Percentiles rank a stretch among this genome's conserved stretches.
phyloP scores from a whole-genome alignment of 352 stramenopile genomes.

The Pythium aquatile region DNA sequence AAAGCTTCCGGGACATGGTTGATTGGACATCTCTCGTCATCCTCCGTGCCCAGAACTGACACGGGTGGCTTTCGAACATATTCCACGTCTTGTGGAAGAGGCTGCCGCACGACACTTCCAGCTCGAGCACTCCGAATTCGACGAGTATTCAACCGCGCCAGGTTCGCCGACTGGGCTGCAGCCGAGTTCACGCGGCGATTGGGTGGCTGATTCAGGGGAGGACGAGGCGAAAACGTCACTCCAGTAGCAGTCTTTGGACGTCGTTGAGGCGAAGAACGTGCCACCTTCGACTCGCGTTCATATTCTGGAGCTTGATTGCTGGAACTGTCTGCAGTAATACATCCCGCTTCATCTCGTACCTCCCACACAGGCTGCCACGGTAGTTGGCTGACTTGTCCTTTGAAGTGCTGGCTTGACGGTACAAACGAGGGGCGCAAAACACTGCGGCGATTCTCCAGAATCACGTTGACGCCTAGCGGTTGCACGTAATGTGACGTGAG shows the following conservation, averaged over 20 bases:
- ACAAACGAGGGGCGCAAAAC: slow-evolving; percentile 14
- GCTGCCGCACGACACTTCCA: neutral
- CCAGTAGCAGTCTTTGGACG: neutral
- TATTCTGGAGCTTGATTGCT: neutral
- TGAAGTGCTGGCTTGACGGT: slow-evolving; percentile 19
- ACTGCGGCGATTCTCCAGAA: neutral
- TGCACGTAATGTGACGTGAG: slow-evolving; percentile 39
- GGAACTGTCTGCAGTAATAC: neutral
- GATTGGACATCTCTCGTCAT: neutral
- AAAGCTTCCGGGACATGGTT: neutral
- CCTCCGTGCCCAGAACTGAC: neutral
- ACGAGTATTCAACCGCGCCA: neutral
- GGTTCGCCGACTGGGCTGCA: neutral
- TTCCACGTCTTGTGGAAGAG: neutral
- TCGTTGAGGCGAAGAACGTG: neutral
- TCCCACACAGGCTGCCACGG: slow-evolving; percentile 34
- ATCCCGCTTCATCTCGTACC: neutral
- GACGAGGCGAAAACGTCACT: neutral
- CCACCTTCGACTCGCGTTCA: neutral
- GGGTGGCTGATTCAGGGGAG: neutral
- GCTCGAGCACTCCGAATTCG: neutral
- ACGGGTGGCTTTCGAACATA: neutral
- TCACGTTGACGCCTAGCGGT: slow-evolving; percentile 12
- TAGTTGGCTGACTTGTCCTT: slow-evolving; percentile 19
- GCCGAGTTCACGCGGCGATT: neutral